Percentiles rank a stretch among this genome's conserved stretches.
Conservation (phyloP, 2,329 filamentous ascomycete species). For the Mollisiaceae sp. region DNA sequence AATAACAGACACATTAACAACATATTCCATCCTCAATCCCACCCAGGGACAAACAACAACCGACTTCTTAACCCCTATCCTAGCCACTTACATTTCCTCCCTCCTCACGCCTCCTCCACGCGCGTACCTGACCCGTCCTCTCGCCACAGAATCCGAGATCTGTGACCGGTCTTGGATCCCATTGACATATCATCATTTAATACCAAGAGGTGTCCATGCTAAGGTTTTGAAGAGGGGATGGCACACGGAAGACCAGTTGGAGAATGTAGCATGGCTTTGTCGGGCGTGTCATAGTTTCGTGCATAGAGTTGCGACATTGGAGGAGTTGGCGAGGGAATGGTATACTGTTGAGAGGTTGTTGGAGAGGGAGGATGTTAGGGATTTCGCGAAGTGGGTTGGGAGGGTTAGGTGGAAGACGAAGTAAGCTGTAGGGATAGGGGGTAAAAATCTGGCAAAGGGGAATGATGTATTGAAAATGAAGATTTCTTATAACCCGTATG, state of each 20-base stretch:
- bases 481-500: too few relatives aligned
- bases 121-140: slow-evolving; percentile 59
- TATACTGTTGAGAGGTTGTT: slow-evolving; percentile 75
- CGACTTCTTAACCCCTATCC: slow-evolving; percentile 65
- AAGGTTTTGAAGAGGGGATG: slow-evolving; percentile 79
- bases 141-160: slow-evolving; percentile 70
- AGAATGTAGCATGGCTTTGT: slow-evolving; percentile 86
- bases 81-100: slow-evolving; percentile 65
- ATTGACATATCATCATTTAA: slow-evolving; percentile 84
- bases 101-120: slow-evolving; percentile 67
- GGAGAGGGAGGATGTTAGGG: slow-evolving; percentile 72
- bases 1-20: slow-evolving; percentile 68
- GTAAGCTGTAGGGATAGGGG: background rate
- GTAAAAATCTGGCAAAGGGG: background rate
- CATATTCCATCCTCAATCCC: slow-evolving; percentile 63
- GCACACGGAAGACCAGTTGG: slow-evolving; percentile 76
- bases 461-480: too few relatives aligned
- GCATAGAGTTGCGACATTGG: slow-evolving; percentile 75
- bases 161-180: slow-evolving; percentile 77
- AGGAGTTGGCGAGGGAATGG: slow-evolving; percentile 75
- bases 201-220: slow-evolving; percentile 77
- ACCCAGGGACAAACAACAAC: slow-evolving; percentile 51
- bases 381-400: slow-evolving; percentile 75
- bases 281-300: slow-evolving; percentile 83
- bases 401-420: slow-evolving; percentile 73